Conservation (phyloP, 352 stramenopile species). For the Phytophthora sp. region DNA sequence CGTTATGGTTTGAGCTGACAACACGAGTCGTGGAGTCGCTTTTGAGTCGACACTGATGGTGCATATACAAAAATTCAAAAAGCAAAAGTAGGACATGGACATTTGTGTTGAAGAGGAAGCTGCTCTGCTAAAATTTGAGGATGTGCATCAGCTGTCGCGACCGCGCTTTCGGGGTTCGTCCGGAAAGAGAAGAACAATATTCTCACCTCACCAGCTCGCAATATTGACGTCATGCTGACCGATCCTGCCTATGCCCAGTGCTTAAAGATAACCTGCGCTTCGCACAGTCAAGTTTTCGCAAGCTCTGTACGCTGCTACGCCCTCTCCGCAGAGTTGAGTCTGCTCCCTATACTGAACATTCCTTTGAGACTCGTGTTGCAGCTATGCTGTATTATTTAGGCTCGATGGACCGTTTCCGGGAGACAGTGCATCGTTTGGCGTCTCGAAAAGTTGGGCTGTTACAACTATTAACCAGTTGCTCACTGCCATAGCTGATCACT, state of each 20-base stretch:
- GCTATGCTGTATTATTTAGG: not conserved
- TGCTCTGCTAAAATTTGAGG: no score
- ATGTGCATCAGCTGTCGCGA: no score
- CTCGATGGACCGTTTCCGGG: not conserved
- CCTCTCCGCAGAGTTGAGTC: not conserved
- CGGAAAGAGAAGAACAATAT: not conserved
- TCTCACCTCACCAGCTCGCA: not conserved
- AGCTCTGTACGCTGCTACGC: not conserved
- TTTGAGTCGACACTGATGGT: no score
- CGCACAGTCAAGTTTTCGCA: not conserved
- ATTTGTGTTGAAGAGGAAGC: no score
- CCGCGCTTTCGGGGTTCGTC: no score
- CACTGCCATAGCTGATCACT: not conserved
- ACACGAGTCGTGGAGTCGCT: no score
- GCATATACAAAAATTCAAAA: no score
- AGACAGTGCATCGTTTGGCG: slow-evolving; percentile 1
- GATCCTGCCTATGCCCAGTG: not conserved
- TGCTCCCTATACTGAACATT: not conserved
- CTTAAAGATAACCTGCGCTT: not conserved
- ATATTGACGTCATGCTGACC: not conserved
- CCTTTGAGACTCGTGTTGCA: not conserved
- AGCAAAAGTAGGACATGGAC: no score
- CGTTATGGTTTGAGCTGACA: no score
- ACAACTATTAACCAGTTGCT: slow-evolving; percentile 1
- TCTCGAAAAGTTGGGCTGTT: not conserved